Evolutionary conservation across 2,329 filamentous ascomycete species (phyloP).

Genomic region (Emergomyces africanus): DNA sequence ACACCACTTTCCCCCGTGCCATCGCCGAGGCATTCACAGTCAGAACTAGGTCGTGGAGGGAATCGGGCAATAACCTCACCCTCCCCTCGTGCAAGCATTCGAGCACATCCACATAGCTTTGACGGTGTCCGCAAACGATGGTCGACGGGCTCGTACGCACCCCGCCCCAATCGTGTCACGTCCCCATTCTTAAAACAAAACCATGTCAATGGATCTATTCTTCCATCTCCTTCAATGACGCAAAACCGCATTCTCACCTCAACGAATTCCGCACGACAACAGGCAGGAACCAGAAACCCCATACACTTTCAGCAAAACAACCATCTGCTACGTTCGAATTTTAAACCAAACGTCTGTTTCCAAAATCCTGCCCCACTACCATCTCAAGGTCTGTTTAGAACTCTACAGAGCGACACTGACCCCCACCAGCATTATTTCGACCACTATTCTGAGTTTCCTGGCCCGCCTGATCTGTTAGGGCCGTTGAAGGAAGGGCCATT

Average conservation of each 20-base stretch:
- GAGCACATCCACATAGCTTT: conserved; percentile 58
- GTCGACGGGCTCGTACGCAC: conserved; percentile 63
- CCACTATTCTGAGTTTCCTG: conserved; percentile 60
- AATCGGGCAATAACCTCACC: conserved; percentile 60
- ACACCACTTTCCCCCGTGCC: conserved; percentile 60
- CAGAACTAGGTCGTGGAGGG: conserved; percentile 37
- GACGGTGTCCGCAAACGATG: conserved; percentile 59
- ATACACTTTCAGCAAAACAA: conserved; percentile 8
- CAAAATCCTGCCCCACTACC: conserved; percentile 47
- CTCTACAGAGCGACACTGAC: conserved; percentile 63
- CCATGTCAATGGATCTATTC: neutral
- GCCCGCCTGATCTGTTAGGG: conserved; percentile 64
- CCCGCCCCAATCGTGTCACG: conserved; percentile 36
- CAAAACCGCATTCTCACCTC: neutral
- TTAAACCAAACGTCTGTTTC: conserved; percentile 35
- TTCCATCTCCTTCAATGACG: conserved; percentile 4
- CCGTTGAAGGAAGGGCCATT: conserved; percentile 62
- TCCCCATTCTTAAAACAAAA: conserved; percentile 2
- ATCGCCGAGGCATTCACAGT: conserved; percentile 56
- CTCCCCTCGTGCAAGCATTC: conserved; percentile 54
- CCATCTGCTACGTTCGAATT: conserved; percentile 36
- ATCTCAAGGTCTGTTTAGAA: conserved; percentile 60
- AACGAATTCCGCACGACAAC: neutral
- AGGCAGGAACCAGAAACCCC: neutral
- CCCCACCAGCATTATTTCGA: conserved; percentile 42